Conservation (phyloP, 257 asterid species). For the Hygrophila difformis region DNA sequence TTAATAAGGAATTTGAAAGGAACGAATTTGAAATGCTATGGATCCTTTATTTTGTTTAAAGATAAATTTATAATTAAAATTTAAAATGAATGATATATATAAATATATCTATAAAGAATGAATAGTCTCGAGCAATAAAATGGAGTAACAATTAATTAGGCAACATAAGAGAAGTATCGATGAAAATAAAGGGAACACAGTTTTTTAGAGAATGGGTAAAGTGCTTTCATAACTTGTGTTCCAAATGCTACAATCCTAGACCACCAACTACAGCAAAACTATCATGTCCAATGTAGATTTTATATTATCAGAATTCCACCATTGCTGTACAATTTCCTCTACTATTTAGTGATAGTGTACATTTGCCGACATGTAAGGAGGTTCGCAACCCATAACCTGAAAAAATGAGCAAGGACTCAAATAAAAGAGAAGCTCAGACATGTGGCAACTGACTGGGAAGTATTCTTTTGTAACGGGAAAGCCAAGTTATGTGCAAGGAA, state of each 20-base stretch:
- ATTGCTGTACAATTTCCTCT: conserved; percentile 1
- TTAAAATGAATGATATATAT: no score
- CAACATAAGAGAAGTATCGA: no score
- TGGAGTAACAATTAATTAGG: no score
- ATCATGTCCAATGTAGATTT: not conserved
- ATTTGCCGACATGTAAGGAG: conserved; percentile 78
- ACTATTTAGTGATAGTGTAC: conserved; percentile 48
- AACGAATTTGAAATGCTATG: no score
- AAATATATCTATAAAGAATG: no score
- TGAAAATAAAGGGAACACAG: no score
- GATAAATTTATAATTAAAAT: no score
- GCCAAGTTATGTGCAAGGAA: not conserved
- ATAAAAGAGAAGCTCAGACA: not conserved
- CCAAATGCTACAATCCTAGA: not conserved
- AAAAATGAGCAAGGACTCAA: conserved; percentile 13
- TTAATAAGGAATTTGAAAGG: no score
- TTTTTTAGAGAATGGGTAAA: no score
- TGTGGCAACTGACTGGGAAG: not conserved
- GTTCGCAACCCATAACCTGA: conserved; percentile 81
- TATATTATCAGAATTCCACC: conserved; percentile 3
- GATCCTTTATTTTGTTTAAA: no score
- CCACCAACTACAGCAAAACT: not conserved
- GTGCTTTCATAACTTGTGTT: no score
- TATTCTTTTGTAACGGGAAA: not conserved
- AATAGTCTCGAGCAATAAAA: no score